Evolutionary conservation across 495 filamentous ascomycete genomes (phyloP).

Genomic region (Hypomontagnella submonticulosa): DNA sequence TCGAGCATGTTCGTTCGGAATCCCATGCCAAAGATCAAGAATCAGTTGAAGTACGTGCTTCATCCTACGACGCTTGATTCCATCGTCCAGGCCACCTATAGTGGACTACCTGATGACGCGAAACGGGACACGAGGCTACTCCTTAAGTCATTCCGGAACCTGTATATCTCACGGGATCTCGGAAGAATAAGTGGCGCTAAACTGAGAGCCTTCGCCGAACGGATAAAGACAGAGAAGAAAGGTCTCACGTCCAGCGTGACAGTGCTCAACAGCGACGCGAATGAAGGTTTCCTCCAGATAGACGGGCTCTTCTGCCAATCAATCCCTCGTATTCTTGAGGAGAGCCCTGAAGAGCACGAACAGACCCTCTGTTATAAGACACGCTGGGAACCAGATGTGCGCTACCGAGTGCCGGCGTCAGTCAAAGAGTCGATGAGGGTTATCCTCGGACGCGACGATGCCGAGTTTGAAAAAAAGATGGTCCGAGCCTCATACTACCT

Average conservation of each 20-base stretch:
- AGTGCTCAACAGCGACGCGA: background rate
- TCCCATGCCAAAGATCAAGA: no score
- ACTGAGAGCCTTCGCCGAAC: constrained; percentile 7
- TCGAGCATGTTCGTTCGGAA: background rate
- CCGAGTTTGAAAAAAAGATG: constrained; percentile 27
- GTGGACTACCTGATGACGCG: constrained; percentile 19
- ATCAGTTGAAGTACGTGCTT: constrained; percentile 44
- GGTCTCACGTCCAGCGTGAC: constrained; percentile 24
- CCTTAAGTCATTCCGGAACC: constrained; percentile 26
- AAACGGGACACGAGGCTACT: constrained; percentile 23
- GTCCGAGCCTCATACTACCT: constrained; percentile 35
- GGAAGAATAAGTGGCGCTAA: background rate
- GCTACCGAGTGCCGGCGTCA: constrained; percentile 22
- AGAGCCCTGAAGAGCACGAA: background rate
- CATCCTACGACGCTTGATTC: constrained; percentile 57
- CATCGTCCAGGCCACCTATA: constrained; percentile 36
- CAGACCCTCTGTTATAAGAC: constrained; percentile 19
- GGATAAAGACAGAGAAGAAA: background rate
- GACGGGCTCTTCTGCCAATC: background rate
- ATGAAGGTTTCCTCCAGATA: background rate
- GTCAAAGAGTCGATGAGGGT: constrained; percentile 16
- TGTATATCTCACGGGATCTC: constrained; percentile 9
- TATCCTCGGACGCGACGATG: constrained; percentile 9
- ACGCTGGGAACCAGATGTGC: constrained; percentile 29
- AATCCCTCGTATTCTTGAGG: background rate